Conservation (phyloP, 2,329 filamentous ascomycete species). For the Colletotrichum sp. region DNA sequence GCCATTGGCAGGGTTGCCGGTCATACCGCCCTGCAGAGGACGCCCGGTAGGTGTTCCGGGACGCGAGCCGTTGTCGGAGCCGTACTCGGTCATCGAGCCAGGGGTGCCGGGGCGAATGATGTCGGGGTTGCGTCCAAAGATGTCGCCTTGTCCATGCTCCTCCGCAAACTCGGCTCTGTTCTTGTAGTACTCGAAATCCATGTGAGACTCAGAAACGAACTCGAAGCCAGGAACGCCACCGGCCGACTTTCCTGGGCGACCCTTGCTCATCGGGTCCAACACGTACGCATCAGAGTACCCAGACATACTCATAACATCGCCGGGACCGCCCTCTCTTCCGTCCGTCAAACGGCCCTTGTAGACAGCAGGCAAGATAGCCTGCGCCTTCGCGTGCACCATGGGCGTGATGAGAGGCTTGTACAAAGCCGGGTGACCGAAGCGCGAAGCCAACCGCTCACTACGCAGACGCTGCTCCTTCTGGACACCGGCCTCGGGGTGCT, state of each 20-base stretch:
- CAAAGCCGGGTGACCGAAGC: constrained; percentile 90
- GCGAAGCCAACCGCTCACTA: constrained; percentile 73
- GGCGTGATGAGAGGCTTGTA: constrained; percentile 90
- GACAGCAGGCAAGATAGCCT: constrained; percentile 83
- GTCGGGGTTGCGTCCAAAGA: constrained; percentile 66
- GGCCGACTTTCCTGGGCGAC: constrained; percentile 52
- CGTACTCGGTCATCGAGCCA: constrained; percentile 49
- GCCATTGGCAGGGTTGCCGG: constrained; percentile 20
- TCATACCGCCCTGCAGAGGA: constrained; percentile 37
- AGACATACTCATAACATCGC: constrained; percentile 63
- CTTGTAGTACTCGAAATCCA: constrained; percentile 93
- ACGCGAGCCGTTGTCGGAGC: constrained; percentile 48
- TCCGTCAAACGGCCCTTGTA: constrained; percentile 82
- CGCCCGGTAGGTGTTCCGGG: constrained; percentile 53
- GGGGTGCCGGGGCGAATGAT: constrained; percentile 67
- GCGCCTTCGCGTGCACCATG: constrained; percentile 92
- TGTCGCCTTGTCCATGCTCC: constrained; percentile 80
- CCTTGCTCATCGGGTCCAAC: constrained; percentile 76
- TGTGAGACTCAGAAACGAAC: constrained; percentile 82
- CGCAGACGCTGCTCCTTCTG: constrained; percentile 59
- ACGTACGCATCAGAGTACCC: constrained; percentile 84
- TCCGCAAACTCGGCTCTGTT: constrained; percentile 87
- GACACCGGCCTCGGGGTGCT: constrained; percentile 48
- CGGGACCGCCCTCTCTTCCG: constrained; percentile 62
- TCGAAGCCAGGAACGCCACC: constrained; percentile 76